Evolutionary conservation across 2,329 filamentous ascomycete species (phyloP), one percentile per base, ranked within the genome.

Genomic region (Torrubiellomyces zombiae): DNA sequence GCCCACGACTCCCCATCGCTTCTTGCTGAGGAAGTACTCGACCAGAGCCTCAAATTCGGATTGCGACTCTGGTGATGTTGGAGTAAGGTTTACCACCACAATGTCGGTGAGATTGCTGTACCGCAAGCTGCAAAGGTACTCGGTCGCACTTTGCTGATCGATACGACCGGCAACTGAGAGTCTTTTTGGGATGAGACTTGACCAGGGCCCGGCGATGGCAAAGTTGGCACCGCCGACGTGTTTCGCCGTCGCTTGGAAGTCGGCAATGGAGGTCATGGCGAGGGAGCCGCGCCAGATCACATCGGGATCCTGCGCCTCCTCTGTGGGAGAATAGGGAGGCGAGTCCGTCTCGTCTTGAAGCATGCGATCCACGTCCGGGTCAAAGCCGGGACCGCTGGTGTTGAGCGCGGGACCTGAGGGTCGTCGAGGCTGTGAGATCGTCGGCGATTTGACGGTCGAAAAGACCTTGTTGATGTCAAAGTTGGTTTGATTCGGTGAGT

Each of bases 401-500:
- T 55, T 45, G 38, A 48, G 35, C 20, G 52, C 48, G 18, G 57
- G 51, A 27, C 64, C 53, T 23, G 60, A 70, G 20, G 57, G 50
- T 22, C 60, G 56, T 20, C 58, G 56, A 33, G 48, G 53, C 29
- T 53, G 50, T 23, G 59, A 49, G 29, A 50, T 46, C 25, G 64
- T 58, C 35, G 83, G 82, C 3, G 82, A 89, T 38, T 75, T 74
- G 20, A 91, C 80, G 35, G 75, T 79, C 5, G 74, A 77, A 48
- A 85, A 89, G 14, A 93, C 81, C 32, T 79, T 78, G 39, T 80
- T 75, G 43, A 93, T 80, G 42, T 92, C 79, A 40, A 91, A 92
- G 39, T 73, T 64, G 7, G 62, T 51, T 25, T 56, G 52, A 27
- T 45, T 60, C 1, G 69, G 66, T 2, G 73, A 67, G 4, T 60